These are phyloP conservation scores for Fusarium abutilonis DNA, from an alignment of 2,329 filamentous ascomycete species.

Conservation along the genomic window DNA sequence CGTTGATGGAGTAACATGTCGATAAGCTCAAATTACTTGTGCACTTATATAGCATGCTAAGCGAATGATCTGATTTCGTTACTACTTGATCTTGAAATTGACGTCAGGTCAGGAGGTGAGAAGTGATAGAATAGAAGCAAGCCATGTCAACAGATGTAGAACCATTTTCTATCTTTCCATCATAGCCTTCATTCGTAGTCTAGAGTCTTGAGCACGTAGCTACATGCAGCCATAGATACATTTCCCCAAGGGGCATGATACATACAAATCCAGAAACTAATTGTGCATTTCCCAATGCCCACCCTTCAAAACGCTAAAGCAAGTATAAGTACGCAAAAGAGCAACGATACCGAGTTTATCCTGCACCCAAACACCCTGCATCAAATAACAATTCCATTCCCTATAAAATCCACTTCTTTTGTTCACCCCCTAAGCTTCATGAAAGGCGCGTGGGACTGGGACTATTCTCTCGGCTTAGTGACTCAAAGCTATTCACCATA, in stretches of 20 bases:
- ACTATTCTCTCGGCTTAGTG: constrained; percentile 55
- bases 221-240: constrained; percentile 26
- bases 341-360: constrained; percentile 12
- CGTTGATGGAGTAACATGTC: background rate
- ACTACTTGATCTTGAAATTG: background rate
- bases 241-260: constrained; percentile 13
- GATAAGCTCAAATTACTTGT: constrained; percentile 1
- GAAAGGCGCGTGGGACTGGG: constrained; percentile 52
- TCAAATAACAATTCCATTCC: constrained; percentile 8
- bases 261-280: constrained; percentile 8
- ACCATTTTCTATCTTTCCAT: constrained; percentile 4
- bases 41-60: background rate
- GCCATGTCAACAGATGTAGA: background rate
- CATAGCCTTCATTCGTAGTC: background rate
- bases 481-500: constrained; percentile 67
- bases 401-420: background rate
- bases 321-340: constrained; percentile 2
- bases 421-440: background rate
- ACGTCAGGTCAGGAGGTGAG: background rate
- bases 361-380: constrained; percentile 37
- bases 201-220: constrained; percentile 21
- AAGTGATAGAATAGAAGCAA: background rate
- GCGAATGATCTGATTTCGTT: constrained; percentile 10
- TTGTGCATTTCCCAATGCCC: constrained; percentile 17
- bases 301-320: constrained; percentile 25